These are phyloP conservation scores for Ascochyta fabae DNA, from an alignment of 2,329 filamentous ascomycete genomes.

Conservation along the genomic window DNA sequence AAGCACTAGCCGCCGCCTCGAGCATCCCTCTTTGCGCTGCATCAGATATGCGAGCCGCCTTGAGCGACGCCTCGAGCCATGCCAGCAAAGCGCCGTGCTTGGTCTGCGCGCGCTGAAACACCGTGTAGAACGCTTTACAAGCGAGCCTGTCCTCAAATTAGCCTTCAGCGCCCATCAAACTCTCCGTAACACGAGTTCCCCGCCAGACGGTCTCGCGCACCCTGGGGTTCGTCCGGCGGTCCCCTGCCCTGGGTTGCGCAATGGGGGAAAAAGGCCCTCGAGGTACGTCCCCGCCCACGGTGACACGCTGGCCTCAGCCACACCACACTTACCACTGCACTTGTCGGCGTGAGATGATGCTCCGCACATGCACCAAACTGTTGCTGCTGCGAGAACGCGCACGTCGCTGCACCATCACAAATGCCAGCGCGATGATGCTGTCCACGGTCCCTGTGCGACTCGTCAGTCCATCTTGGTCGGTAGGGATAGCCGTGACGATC, in stretches of 20 bases:
- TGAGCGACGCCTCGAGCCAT: constrained; percentile 65
- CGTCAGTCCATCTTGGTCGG: constrained; percentile 25
- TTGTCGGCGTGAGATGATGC: constrained; percentile 66
- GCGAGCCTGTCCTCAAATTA: constrained; percentile 62
- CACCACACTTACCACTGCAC: constrained; percentile 64
- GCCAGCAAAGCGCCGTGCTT: constrained; percentile 67
- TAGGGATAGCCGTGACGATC: constrained; percentile 22
- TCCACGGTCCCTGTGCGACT: constrained; percentile 64
- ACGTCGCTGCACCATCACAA: constrained; percentile 66
- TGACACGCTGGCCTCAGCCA: constrained; percentile 39
- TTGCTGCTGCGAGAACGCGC: constrained; percentile 50
- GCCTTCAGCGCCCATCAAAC: constrained; percentile 18
- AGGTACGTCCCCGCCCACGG: constrained; percentile 22
- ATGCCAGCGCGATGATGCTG: constrained; percentile 70
- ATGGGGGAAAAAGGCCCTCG: constrained; percentile 6
- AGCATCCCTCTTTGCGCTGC: constrained; percentile 41
- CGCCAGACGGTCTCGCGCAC: constrained; percentile 26
- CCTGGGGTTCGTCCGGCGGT: constrained; percentile 17
- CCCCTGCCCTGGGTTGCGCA: constrained; percentile 5
- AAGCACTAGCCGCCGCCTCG: constrained; percentile 27
- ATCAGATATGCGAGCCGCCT: constrained; percentile 33
- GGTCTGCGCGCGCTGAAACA: constrained; percentile 75
- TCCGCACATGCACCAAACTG: constrained; percentile 36
- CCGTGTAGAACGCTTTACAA: constrained; percentile 70
- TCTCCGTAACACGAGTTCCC: constrained; percentile 18